phyloP scores from a whole-genome alignment of 2,329 filamentous ascomycete genomes.

The Parascedosporium putredinis region DNA sequence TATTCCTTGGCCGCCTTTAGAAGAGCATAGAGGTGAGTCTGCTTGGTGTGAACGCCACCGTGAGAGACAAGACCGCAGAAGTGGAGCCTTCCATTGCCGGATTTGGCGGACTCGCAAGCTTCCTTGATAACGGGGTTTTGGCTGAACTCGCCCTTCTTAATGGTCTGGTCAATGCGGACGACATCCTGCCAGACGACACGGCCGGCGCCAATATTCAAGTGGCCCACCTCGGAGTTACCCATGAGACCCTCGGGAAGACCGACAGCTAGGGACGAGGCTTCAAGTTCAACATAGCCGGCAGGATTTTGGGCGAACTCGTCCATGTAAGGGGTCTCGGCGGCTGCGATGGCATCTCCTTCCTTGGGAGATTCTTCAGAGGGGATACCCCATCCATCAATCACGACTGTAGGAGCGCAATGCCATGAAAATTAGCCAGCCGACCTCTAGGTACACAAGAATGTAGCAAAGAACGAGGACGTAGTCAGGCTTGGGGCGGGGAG shows the following conservation, averaged over 20 bases:
- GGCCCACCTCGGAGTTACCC: constrained; percentile 98
- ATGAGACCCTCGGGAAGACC: constrained; percentile 94
- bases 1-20: constrained; percentile 84
- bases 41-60: constrained; percentile 94
- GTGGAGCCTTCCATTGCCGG: constrained; percentile 85
- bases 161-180: constrained; percentile 86
- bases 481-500: constrained; percentile 14
- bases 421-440: constrained; percentile 49
- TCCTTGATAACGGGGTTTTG: constrained; percentile 66
- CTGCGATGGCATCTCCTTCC: constrained; percentile 89
- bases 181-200: constrained; percentile 98
- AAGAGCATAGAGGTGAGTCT: constrained; percentile 81
- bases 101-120: constrained; percentile 69
- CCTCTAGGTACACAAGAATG: constrained; percentile 44
- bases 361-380: constrained; percentile 69
- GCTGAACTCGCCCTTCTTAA: constrained; percentile 75
- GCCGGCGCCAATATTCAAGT: constrained; percentile 96
- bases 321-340: constrained; percentile 90
- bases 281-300: constrained; percentile 83
- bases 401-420: constrained; percentile 55
- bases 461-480: constrained; percentile 38
- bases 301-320: constrained; percentile 75
- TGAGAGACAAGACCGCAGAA: constrained; percentile 87
- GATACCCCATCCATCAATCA: constrained; percentile 98
- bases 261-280: constrained; percentile 91